Base-by-base conservation (phyloP, 495 filamentous ascomycete species). In the Penicillium flavigenum region DNA sequence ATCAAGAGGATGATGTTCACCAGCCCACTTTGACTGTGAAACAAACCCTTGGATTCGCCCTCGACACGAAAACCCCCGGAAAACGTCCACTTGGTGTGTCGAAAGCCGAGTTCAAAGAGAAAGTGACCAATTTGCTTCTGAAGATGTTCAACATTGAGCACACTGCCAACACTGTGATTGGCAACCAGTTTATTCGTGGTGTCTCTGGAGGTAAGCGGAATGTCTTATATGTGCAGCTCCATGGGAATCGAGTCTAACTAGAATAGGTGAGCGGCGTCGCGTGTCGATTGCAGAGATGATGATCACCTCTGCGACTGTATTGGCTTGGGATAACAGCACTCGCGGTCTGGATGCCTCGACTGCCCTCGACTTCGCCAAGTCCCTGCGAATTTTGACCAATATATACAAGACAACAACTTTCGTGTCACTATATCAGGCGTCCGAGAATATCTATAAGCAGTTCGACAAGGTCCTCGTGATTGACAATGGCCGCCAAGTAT, bases 381-480 rank as follows among this genome's bases (percentile, higher is more conserved):
- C 87, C 0, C 79, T 94, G 29, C 83, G 89, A 2, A 82, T 91
- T 36, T 78, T 90, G 72, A 91, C 90, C 29, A 86, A 91, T 64
- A 80, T 92, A 48, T 90, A 90, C 79, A 81, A 89, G 63, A 88
- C 83, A 1, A 87, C 85, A 26, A 92, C 88, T 0, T 91, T 92
- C 48, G 89, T 91, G 5, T 89, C 87, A 0, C 76, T 93, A 1
- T 95, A 93, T 62, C 90, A 95, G 63, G 90, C 90, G 0, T 87
- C 84, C 4, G 89, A 96, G 69, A 88, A 83, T 60, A 95, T 95
- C 50, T 96, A 93, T 72, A 81, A 79, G 27, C 83, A 87, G 46
- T 96, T 96, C 60, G 91, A 96, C 74, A 95, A 94, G 63, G 89
- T 94, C 6, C 70, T 93, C 27, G 86, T 95, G 17, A 88, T 96